Evolutionary conservation across 306 rosid genomes (phyloP).

Genomic region (Ochetophila trinervis): DNA sequence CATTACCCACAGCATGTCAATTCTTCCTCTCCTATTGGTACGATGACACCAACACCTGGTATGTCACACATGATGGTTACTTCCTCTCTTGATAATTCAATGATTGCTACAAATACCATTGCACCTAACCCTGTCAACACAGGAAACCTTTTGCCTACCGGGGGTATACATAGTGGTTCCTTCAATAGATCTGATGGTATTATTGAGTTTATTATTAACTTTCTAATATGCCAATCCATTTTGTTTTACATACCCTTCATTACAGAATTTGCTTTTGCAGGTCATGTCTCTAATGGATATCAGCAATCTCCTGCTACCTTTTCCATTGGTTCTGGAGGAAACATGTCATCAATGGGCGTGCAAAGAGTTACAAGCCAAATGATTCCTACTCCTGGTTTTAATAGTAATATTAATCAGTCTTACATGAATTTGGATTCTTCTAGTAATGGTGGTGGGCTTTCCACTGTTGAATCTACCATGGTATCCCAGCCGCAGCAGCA

Average conservation of each 20-base stretch:
- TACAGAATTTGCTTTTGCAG: slow-evolving; percentile 43
- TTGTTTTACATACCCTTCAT: slow-evolving; percentile 14
- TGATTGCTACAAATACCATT: slow-evolving; percentile 44
- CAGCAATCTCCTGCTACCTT: slow-evolving; percentile 71
- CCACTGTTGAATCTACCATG: slow-evolving; percentile 62
- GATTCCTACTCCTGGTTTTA: slow-evolving; percentile 98
- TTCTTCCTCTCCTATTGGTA: slow-evolving; percentile 55
- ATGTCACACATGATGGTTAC: slow-evolving; percentile 63
- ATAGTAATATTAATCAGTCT: slow-evolving; percentile 51
- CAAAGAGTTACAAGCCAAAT: slow-evolving; percentile 79
- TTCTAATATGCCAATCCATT: not conserved
- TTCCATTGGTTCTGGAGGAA: slow-evolving; percentile 63
- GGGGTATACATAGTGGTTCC: slow-evolving; percentile 54
- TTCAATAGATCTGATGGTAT: slow-evolving; percentile 73
- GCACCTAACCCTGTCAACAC: slow-evolving; percentile 52
- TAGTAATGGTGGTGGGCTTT: slow-evolving; percentile 55
- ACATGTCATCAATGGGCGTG: slow-evolving; percentile 58
- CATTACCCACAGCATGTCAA: slow-evolving; percentile 61
- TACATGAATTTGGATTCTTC: slow-evolving; percentile 63
- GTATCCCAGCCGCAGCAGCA: slow-evolving; percentile 63
- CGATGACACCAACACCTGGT: slow-evolving; percentile 98
- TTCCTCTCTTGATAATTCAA: slow-evolving; percentile 60
- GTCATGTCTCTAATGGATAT: slow-evolving; percentile 69
- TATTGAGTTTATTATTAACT: slow-evolving; percentile 11
- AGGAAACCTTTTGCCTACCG: slow-evolving; percentile 60